Evolutionary conservation across 2,329 filamentous ascomycete genomes (phyloP), one percentile per base, ranked within the genome.

Genomic region (Colletotrichum sp.): DNA sequence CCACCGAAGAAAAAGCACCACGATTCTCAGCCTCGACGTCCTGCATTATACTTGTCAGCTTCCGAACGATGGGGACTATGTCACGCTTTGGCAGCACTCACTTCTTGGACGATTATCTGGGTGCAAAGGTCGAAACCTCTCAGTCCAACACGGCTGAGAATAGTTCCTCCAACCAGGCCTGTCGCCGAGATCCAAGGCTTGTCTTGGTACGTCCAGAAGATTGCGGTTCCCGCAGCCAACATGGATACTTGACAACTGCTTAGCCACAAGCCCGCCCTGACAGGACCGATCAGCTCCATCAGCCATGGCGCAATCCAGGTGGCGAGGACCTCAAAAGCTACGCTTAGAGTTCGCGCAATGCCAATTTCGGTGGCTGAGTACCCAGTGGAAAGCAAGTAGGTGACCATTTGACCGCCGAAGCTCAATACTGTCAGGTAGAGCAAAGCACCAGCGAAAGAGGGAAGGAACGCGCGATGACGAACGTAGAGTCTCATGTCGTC

Each of bases 1-100:
- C 94, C 9, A 91, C 88, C 0, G 92, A 85, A 0, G 93, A 95
- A 77, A 96, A 95, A 0, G 87, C 84, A 1, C 92, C 93, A n/a
- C 94, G 89, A 51, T 86, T 80, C n/a, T 86, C 82, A 18, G 85
- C 82, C 54, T 89, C 85, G 24, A 92, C 87, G 68, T 89, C 87
- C 90, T 91, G 47, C 1, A 31, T 3, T 6, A 9, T 24, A 29
- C 11, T 2, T 8, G 34, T 67, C 57, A 57, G n/a, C 16, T 58
- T 18, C 5, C 24, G 16, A 58, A 21, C 27, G 27, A 4, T 34
- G 12, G 11, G 11, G 15, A 5, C n/a, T 51, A 21, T 21, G n/a
- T 13, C 13, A 51, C 27, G 27, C 6, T 34, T 29, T 27, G 6
- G 18, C 16, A 24, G 9, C 8, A 34, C 33, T 24, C 76, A 90